A percentile compares a stretch with the other conserved stretches of the same genome.
These are phyloP conservation scores for Fusarium penzigii DNA, from an alignment of 2,329 filamentous ascomycete genomes.

Conservation along the genomic window DNA sequence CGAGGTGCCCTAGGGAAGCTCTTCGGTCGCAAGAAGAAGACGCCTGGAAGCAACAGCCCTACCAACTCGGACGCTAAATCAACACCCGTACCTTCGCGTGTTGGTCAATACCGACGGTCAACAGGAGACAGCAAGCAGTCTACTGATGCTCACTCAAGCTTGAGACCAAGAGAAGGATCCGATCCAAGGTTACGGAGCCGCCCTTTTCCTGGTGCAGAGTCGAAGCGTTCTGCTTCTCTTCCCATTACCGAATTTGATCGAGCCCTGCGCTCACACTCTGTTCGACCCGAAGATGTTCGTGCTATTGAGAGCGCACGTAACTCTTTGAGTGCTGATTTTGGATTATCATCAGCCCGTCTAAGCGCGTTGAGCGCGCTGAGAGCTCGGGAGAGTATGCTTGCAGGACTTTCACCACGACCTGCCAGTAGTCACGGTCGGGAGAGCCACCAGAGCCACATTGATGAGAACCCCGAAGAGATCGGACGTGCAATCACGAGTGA, in stretches of 20 bases:
- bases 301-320: conserved; percentile 56
- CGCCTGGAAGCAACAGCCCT: conserved; percentile 17
- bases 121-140: conserved; percentile 15
- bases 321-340: conserved; percentile 50
- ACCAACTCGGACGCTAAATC: conserved; percentile 25
- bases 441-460: conserved; percentile 38
- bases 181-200: conserved; percentile 41
- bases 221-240: conserved; percentile 59
- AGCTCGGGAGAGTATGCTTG: conserved; percentile 43
- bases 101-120: conserved; percentile 19
- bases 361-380: conserved; percentile 26
- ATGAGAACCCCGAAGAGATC: conserved; percentile 54
- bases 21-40: conserved; percentile 59
- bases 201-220: conserved; percentile 38
- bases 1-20: conserved; percentile 57
- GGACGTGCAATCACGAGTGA: conserved; percentile 64
- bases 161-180: conserved; percentile 19
- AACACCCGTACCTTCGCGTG: conserved; percentile 27
- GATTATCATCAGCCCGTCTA: conserved; percentile 35
- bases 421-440: conserved; percentile 59
- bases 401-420: conserved; percentile 60
- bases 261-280: conserved; percentile 62
- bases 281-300: conserved; percentile 56
- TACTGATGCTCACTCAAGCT: conserved; percentile 15
- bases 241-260: conserved; percentile 62